These are phyloP conservation scores for Cladosporium sp. DNA, from an alignment of 2,329 filamentous ascomycete genomes.

Conservation along the genomic window DNA sequence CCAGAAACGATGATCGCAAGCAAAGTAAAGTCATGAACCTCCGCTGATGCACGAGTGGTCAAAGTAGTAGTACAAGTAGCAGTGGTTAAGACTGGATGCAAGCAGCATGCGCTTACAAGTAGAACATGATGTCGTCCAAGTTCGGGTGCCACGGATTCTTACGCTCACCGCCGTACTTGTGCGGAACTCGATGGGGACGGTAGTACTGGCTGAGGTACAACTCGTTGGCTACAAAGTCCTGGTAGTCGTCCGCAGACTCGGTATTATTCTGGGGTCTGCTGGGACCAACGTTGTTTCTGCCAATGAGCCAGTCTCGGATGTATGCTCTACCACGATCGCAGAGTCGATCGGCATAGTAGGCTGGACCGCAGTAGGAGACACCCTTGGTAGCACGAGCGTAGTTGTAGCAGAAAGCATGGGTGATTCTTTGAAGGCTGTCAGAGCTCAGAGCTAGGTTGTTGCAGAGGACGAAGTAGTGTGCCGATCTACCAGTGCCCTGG, in stretches of 20 bases:
- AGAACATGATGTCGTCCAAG: slow-evolving; percentile 11
- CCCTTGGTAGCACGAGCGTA: slow-evolving; percentile 28
- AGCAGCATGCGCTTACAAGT: background rate
- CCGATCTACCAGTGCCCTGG: slow-evolving; percentile 73
- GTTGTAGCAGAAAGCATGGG: slow-evolving; percentile 28
- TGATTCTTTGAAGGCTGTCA: slow-evolving; percentile 6
- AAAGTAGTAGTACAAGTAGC: background rate
- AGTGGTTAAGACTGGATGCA: background rate
- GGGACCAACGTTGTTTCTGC: background rate
- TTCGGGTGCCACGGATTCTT: slow-evolving; percentile 12
- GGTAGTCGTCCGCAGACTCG: background rate
- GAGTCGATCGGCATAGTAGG: slow-evolving; percentile 37
- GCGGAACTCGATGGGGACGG: background rate
- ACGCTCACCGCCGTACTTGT: background rate
- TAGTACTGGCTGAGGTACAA: background rate
- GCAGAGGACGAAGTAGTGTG: slow-evolving; percentile 64
- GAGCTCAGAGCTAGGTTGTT: slow-evolving; percentile 1
- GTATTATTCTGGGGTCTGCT: background rate
- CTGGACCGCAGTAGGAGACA: slow-evolving; percentile 32
- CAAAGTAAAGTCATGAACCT: background rate
- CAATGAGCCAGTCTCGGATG: slow-evolving; percentile 15
- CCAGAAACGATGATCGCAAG: background rate
- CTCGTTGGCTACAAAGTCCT: background rate
- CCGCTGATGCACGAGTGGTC: background rate
- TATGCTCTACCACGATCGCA: slow-evolving; percentile 31